A percentile compares a stretch with the other conserved stretches of the same genome.
phyloP scores from a whole-genome alignment of 257 asterid species.

The Avicennia marina region DNA sequence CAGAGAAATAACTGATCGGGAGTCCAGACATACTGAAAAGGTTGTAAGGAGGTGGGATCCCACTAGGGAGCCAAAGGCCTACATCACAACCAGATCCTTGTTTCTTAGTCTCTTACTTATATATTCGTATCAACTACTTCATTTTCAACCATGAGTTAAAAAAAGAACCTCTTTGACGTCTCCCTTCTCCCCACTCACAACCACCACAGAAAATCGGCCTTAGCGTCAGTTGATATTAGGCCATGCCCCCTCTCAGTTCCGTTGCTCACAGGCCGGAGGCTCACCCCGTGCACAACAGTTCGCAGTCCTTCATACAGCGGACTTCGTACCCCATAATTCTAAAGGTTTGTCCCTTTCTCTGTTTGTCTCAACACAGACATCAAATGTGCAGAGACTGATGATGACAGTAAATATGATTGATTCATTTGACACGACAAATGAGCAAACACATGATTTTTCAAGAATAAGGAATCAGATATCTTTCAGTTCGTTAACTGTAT shows the following conservation, averaged over 20 bases:
- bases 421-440: background rate
- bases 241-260: conserved; percentile 56
- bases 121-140: conserved; percentile 49
- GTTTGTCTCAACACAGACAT: background rate
- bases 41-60: conserved; percentile 47
- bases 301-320: conserved; percentile 50
- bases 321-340: conserved; percentile 53
- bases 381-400: background rate
- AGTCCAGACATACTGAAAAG: conserved; percentile 34
- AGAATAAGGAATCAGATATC: conserved; percentile 3
- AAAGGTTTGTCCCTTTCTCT: conserved; percentile 44
- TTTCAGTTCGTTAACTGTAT: conserved; percentile 9
- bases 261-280: conserved; percentile 37
- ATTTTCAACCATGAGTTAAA: conserved; percentile 39
- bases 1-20: conserved; percentile 34
- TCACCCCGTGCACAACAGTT: conserved; percentile 35
- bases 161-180: conserved; percentile 28
- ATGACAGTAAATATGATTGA: background rate
- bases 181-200: conserved; percentile 19
- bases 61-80: conserved; percentile 50
- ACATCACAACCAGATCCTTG: conserved; percentile 39
- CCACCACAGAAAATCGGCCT: conserved; percentile 14
- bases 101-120: conserved; percentile 33
- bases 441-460: background rate
- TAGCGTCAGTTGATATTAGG: conserved; percentile 16